Evolutionary conservation across 2,329 filamentous ascomycete species (phyloP), one percentile per base, ranked within the genome.

Genomic region (Aspergillus fischeri): DNA sequence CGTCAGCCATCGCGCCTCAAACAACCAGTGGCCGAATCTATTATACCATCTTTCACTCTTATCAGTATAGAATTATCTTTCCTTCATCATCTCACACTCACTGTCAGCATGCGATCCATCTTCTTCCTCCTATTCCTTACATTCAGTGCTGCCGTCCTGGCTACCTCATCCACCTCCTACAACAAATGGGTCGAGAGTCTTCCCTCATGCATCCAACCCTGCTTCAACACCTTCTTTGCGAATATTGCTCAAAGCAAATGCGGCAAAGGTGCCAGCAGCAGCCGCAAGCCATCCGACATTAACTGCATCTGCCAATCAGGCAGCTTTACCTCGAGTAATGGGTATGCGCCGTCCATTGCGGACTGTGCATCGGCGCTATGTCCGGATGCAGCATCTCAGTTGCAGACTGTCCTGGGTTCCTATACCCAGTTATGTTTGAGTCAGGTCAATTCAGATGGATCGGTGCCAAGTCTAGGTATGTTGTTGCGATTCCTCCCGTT

Each of bases 141-240:
- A 5, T 17, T 47, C 21, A 47, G 44, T 3, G 11, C 20, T 7
- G 14, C 44, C 10, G 44, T 24, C 3, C 10, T 47, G 44, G 44
- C 44, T 24, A 17, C 51, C 66, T 66, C 41, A 24, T 20, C 20
- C 41, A 21, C 3, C 28, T 63, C 32, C 11, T 47, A 47, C 44
- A 47, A 47, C 84, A 85, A 49, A 86, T 76, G 4, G 87, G 73
- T 21, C 4, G 8, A 25, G 11, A 14, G 21, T 14, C 44, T 47
- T 14, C 21, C 44, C 10, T 47, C 44, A 24, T 47, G 44, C 44
- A 47, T 47, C 24, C 44, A 24, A 7, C 21, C 44, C 10, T 47
- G 44, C 44, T 47, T 47, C 44, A 47, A 27, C 44, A 11, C 17
- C 21, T 47, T 24, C 21, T 47, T 47, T 14, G 14, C 21, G 3